Evolutionary conservation across 176 grass and related monocot genomes (phyloP), one percentile per base, ranked within the genome.

Genomic region (Coix lacrymajobi): DNA sequence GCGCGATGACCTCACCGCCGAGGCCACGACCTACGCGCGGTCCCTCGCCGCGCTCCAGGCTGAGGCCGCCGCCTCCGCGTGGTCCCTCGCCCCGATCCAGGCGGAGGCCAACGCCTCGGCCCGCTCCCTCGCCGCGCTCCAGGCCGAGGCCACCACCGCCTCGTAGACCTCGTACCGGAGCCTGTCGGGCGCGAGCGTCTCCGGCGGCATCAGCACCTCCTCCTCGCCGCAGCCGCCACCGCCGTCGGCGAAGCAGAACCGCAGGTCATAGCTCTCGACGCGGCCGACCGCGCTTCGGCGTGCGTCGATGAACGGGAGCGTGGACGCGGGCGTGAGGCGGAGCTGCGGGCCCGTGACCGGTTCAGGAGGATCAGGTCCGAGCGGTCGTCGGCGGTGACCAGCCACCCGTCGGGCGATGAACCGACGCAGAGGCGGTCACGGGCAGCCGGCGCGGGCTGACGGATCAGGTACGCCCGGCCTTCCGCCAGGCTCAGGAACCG

Each of bases 101-200:
- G 74, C 37, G 4, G 78, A 92, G 51, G 37, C 72, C 33, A 31
- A 83, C 7, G 24, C 84, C 17, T 75, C 78, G 54, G 76, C 87
- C 0, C 71, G 82, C 9, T 14, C 87, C 17, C 73, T 81, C 22
- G 64, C 79, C 7, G 62, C 82, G 29, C 81, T 98, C 24, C 90
- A 91, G 77, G 68, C 87, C 14, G 97, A 99, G 85, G 87, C 89
- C 54, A 19, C 81, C 73, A 96, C 91, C 36, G 87, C 94, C 41
- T 88, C 93, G 78, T 87, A 92, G 24, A 90, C 34, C 73, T 90
- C 82, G 49, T 44, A 93, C 22, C 87, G 71, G 45, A 93, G 81
- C 77, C 26, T 49, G 48, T 87, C 87, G 2, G 85, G 51, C 33
- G 49, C 67, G 40, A 85, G 28, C 2, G 63, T 45, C 44, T 90